A percentile compares a stretch with the other conserved stretches of the same genome.
These are phyloP conservation scores for Ilyonectria sp. DNA, from an alignment of 2,329 filamentous ascomycete species.

Conservation along the genomic window DNA sequence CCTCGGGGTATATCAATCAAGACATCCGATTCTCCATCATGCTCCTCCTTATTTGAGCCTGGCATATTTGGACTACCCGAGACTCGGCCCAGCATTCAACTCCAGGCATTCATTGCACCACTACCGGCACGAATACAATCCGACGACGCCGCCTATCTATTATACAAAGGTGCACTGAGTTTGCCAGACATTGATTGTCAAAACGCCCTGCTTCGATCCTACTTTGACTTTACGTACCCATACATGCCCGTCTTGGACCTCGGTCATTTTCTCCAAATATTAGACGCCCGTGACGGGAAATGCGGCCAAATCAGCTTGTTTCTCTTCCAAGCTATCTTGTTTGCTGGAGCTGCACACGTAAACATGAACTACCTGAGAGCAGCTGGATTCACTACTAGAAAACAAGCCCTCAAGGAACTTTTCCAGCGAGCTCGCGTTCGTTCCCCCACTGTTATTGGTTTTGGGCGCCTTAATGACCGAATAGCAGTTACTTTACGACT, in stretches of 20 bases:
- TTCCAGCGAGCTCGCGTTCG: slow-evolving; percentile 88
- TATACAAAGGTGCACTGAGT: slow-evolving; percentile 84
- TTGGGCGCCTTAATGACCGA: background rate
- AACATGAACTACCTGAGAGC: slow-evolving; percentile 81
- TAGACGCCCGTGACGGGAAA: slow-evolving; percentile 76
- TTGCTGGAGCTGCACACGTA: slow-evolving; percentile 88
- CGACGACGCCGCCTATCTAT: slow-evolving; percentile 86
- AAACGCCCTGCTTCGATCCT: slow-evolving; percentile 85
- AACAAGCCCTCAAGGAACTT: slow-evolving; percentile 86
- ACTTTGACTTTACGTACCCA: slow-evolving; percentile 90
- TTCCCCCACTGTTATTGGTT: slow-evolving; percentile 30
- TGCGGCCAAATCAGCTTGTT: slow-evolving; percentile 83
- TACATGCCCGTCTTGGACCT: slow-evolving; percentile 84
- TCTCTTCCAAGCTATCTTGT: slow-evolving; percentile 94
- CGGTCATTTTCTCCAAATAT: slow-evolving; percentile 69
- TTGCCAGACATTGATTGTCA: slow-evolving; percentile 79
- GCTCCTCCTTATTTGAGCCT: no score
- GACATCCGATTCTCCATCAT: no score
- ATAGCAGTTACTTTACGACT: slow-evolving; percentile 84
- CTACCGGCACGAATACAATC: slow-evolving; percentile 80
- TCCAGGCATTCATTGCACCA: slow-evolving; percentile 82
- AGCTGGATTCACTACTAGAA: slow-evolving; percentile 83
- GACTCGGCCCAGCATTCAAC: background rate
- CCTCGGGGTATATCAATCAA: no score
- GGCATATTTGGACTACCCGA: no score